phyloP scores from a whole-genome alignment of 2,329 filamentous ascomycete species.

The Ilyonectria sp. region DNA sequence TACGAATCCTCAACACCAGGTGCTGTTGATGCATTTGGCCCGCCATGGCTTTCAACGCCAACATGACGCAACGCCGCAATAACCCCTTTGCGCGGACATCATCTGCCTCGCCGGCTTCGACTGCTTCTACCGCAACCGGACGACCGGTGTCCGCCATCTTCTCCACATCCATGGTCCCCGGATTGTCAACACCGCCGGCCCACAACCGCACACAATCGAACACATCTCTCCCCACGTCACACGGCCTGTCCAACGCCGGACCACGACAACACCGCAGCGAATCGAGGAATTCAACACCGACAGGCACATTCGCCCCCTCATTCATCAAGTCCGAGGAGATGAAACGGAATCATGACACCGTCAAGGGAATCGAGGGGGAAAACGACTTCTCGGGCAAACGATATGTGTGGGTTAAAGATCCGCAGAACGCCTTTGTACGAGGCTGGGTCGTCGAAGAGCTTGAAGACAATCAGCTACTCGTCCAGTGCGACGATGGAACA shows the following conservation, averaged over 20 bases:
- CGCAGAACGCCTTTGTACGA: conserved; percentile 88
- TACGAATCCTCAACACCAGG: conserved; percentile 37
- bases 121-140: conserved; percentile 63
- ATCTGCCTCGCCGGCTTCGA: conserved; percentile 76
- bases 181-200: conserved; percentile 58
- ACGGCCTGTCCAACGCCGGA: conserved; percentile 28
- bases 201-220: conserved; percentile 81
- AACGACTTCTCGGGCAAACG: conserved; percentile 99
- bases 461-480: conserved; percentile 77
- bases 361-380: conserved; percentile 90
- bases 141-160: conserved; percentile 85
- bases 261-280: conserved; percentile 63
- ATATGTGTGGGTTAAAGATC: conserved; percentile 97
- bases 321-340: conserved; percentile 94
- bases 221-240: conserved; percentile 60
- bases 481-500: conserved; percentile 94
- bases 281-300: conserved; percentile 75
- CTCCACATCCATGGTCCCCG: conserved; percentile 66
- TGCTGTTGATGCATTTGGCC: conserved; percentile 47
- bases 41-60: conserved; percentile 55
- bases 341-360: conserved; percentile 68
- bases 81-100: conserved; percentile 83
- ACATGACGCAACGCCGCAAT: conserved; percentile 78
- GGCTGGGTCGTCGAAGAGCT: conserved; percentile 92
- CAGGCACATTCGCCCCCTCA: conserved; percentile 91